Percentiles rank a stretch among this genome's conserved stretches.
phyloP scores from a whole-genome alignment of 2,329 filamentous ascomycete species.

The Diaporthe vexans region DNA sequence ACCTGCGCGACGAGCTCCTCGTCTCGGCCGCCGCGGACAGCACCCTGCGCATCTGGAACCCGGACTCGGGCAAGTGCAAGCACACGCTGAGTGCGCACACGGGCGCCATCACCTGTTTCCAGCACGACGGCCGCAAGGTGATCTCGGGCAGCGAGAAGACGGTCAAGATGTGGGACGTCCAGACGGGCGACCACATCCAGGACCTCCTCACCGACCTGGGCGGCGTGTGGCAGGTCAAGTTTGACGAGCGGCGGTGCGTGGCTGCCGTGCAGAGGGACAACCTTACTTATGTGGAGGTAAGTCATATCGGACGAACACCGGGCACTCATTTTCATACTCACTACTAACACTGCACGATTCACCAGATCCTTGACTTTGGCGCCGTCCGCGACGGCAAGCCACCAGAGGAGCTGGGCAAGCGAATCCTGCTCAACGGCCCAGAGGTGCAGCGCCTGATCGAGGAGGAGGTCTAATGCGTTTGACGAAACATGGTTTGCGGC shows the following conservation, averaged over 20 bases:
- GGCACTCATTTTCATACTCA: too few species aligned
- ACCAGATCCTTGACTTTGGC: constrained; percentile 95
- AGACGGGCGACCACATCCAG: constrained; percentile 90
- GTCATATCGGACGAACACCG: constrained; percentile 47
- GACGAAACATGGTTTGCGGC: neutral
- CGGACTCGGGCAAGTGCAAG: constrained; percentile 90
- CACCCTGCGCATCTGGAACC: constrained; percentile 96
- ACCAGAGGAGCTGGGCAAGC: constrained; percentile 80
- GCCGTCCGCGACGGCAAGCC: constrained; percentile 90
- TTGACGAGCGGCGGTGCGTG: constrained; percentile 94
- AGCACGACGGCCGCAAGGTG: constrained; percentile 96
- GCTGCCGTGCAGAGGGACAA: constrained; percentile 94
- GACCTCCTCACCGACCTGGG: constrained; percentile 93
- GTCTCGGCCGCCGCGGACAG: constrained; percentile 97
- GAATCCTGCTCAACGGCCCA: constrained; percentile 76
- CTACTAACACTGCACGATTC: constrained; percentile 45
- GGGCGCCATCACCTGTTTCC: constrained; percentile 97
- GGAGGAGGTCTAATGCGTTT: constrained; percentile 54
- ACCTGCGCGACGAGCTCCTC: constrained; percentile 88
- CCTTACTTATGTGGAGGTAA: constrained; percentile 95
- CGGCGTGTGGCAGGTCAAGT: constrained; percentile 99
- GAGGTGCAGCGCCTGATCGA: constrained; percentile 67
- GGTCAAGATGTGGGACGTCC: constrained; percentile 98
- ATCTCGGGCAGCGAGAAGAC: constrained; percentile 96
- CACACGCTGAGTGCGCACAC: constrained; percentile 93